These are phyloP conservation scores for Gossypium australe DNA, from an alignment of 345 rosid genomes.

Conservation along the genomic window DNA sequence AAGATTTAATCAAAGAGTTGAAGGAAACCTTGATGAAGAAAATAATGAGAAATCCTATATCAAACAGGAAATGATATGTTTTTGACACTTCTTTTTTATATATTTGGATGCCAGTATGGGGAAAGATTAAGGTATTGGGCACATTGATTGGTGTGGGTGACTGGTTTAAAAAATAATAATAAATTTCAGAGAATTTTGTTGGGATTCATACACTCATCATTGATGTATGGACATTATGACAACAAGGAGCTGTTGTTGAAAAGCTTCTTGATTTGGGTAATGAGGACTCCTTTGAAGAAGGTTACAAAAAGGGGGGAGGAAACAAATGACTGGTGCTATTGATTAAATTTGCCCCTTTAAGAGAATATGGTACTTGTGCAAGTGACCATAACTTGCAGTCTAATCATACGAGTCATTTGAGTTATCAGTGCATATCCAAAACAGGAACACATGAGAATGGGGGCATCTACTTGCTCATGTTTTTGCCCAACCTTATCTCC, in stretches of 20 bases:
- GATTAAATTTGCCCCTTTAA: constrained; percentile 1
- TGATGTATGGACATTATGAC: constrained; percentile 1
- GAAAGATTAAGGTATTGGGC: constrained; percentile 2
- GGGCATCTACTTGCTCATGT: neutral
- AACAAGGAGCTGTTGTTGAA: neutral
- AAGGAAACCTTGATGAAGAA: too few species aligned
- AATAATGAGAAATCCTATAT: too few species aligned
- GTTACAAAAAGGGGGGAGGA: neutral
- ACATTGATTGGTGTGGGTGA: constrained; percentile 23
- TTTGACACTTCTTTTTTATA: too few species aligned
- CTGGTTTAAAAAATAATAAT: neutral
- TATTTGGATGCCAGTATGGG: too few species aligned
- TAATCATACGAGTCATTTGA: constrained; percentile 5
- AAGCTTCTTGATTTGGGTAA: constrained; percentile 9
- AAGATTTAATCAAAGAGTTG: neutral
- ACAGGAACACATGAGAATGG: neutral
- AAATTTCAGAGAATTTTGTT: neutral
- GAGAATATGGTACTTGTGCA: constrained; percentile 1
- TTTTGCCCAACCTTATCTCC: neutral
- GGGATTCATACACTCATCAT: constrained; percentile 10
- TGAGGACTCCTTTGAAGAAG: neutral
- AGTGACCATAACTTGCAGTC: constrained; percentile 5
- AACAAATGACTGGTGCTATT: neutral
- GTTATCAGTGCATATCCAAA: constrained; percentile 9
- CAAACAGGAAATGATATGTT: too few species aligned